These are phyloP conservation scores for Aureobasidium vineae DNA, from an alignment of 2,329 filamentous ascomycete genomes.

Conservation along the genomic window DNA sequence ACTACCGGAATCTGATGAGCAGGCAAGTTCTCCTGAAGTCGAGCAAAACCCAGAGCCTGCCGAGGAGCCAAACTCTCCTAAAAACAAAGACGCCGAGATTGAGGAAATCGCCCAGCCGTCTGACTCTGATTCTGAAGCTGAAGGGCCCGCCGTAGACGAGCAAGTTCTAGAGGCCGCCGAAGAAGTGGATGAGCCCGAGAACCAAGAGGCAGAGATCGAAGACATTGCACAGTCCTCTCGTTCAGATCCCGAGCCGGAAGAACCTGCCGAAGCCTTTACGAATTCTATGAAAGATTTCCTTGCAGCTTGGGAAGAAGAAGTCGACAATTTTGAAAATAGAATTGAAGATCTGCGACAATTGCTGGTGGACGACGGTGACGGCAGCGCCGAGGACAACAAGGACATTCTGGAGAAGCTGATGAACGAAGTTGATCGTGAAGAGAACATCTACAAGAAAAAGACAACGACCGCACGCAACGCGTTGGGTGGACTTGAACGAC, in stretches of 20 bases:
- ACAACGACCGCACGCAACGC: background rate
- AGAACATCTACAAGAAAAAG: conserved; percentile 10
- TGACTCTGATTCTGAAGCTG: background rate
- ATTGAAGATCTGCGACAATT: background rate
- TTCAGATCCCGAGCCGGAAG: background rate
- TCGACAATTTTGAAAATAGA: background rate
- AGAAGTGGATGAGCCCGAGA: background rate
- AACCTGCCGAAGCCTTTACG: conserved; percentile 10
- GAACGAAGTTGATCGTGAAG: conserved; percentile 6
- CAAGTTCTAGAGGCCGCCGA: background rate
- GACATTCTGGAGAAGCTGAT: conserved; percentile 13
- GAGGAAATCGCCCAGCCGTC: background rate
- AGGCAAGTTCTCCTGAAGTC: background rate
- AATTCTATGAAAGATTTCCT: conserved; percentile 17
- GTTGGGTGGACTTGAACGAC: background rate
- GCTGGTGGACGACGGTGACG: background rate
- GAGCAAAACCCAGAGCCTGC: background rate
- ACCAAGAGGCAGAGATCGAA: background rate
- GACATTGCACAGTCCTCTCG: background rate
- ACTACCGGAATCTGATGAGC: background rate
- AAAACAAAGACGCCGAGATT: background rate
- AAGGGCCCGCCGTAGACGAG: background rate
- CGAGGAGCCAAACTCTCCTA: background rate
- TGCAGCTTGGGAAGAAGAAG: conserved; percentile 15
- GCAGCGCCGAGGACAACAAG: conserved; percentile 7